phyloP scores from a whole-genome alignment of 106 monocot genomes.

The Dendrobium officinale region DNA sequence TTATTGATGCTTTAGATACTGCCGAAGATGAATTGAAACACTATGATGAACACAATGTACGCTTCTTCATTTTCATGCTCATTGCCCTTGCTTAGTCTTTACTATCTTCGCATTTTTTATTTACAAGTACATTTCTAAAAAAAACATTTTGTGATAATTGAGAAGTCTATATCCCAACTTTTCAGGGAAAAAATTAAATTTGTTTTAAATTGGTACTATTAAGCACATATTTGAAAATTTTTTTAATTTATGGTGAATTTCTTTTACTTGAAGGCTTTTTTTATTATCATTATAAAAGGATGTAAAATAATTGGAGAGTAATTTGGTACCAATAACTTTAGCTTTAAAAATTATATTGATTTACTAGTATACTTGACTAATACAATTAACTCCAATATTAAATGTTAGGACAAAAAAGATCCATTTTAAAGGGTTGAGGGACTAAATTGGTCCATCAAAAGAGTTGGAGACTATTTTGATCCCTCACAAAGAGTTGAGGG shows the following conservation, averaged over 20 bases:
- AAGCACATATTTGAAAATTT: neutral
- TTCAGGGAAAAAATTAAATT: neutral
- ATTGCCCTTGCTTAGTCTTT: neutral
- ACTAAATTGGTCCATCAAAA: too few relatives aligned
- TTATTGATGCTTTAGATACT: constrained; percentile 87
- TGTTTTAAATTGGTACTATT: neutral
- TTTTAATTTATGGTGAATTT: neutral
- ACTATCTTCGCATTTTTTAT: neutral
- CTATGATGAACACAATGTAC: constrained; percentile 64
- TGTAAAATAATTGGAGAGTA: neutral
- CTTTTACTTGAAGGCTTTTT: neutral
- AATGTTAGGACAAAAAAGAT: too few relatives aligned
- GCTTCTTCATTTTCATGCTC: neutral
- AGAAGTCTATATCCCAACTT: neutral
- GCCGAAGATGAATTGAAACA: constrained; percentile 78
- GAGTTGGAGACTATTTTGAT: too few relatives aligned
- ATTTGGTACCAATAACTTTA: too few relatives aligned
- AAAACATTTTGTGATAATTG: neutral
- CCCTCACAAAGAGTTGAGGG: too few relatives aligned
- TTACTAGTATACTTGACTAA: too few relatives aligned
- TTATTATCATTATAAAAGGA: neutral
- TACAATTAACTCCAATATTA: too few relatives aligned
- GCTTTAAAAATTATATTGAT: too few relatives aligned
- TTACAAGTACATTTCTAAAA: neutral
- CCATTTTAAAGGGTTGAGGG: too few relatives aligned